Percentiles rank a stretch among this genome's conserved stretches.
Evolutionary conservation across 441 rosid genomes (phyloP).

Genomic region (Pelargonium australe): DNA sequence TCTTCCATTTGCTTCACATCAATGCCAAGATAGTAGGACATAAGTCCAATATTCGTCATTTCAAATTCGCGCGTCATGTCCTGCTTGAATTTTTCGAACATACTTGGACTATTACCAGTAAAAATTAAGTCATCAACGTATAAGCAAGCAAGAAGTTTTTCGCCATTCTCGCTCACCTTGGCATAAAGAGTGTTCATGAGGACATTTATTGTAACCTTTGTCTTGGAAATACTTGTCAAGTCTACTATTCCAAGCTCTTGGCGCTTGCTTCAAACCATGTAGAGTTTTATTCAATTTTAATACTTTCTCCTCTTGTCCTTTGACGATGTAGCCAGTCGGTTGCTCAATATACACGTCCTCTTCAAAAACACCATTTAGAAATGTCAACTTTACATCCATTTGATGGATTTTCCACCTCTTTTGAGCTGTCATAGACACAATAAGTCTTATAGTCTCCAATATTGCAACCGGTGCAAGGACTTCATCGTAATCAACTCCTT

Average conservation of each 20-base stretch:
- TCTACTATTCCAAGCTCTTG: not conserved
- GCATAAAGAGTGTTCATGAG: too few species aligned
- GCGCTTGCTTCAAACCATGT: not conserved
- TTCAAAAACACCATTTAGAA: not conserved
- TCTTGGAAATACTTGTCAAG: not conserved
- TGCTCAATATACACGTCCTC: not conserved
- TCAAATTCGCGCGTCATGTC: constrained; percentile 10
- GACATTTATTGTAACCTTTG: not conserved
- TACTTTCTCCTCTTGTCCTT: not conserved
- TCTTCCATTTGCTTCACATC: not conserved
- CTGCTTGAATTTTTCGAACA: not conserved
- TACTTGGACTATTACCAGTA: too few species aligned
- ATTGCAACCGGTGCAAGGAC: not conserved
- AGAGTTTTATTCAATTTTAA: not conserved
- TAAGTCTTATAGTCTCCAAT: not conserved
- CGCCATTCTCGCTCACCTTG: not conserved
- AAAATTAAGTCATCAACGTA: too few species aligned
- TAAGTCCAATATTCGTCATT: constrained; percentile 8
- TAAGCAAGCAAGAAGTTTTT: too few species aligned
- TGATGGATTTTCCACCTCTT: not conserved
- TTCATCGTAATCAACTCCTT: not conserved
- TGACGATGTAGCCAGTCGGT: not conserved
- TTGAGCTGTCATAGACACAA: not conserved
- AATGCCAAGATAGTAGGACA: constrained; percentile 7
- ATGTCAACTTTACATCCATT: not conserved